Percentiles rank a stretch among this genome's conserved stretches.
Conservation (phyloP, 805 yeast species). For the Starmera quercuum region DNA sequence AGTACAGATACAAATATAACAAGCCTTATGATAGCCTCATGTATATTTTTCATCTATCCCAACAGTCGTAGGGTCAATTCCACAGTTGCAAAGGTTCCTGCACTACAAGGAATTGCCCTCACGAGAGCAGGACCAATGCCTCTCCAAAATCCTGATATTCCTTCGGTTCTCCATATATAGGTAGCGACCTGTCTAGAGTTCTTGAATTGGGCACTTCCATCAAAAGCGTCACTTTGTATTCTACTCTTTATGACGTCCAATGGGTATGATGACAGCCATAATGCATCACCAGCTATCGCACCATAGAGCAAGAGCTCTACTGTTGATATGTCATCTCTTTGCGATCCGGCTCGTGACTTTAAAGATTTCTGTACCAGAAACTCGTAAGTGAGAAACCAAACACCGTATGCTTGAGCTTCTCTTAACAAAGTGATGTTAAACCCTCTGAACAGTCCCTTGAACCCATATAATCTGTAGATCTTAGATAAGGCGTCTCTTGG, state of each 20-base stretch:
- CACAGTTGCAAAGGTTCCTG: slow-evolving; percentile 73
- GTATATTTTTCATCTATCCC: no score
- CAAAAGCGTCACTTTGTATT: slow-evolving; percentile 62
- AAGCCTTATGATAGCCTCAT: no score
- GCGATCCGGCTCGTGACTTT: slow-evolving; percentile 23
- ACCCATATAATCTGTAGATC: slow-evolving; percentile 73
- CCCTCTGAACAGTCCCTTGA: slow-evolving; percentile 78
- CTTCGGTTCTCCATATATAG: slow-evolving; percentile 25
- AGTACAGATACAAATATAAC: no score
- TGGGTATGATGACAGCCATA: slow-evolving; percentile 86
- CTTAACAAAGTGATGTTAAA: slow-evolving; percentile 72
- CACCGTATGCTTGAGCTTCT: slow-evolving; percentile 85
- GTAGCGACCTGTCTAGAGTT: slow-evolving; percentile 33
- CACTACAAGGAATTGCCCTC: slow-evolving; percentile 59
- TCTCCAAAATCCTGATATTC: slow-evolving; percentile 50
- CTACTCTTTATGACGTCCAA: slow-evolving; percentile 86
- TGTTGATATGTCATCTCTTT: slow-evolving; percentile 70
- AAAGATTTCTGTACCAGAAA: slow-evolving; percentile 57
- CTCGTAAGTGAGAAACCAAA: slow-evolving; percentile 86
- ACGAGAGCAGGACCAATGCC: slow-evolving; percentile 53
- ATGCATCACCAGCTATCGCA: slow-evolving; percentile 80
- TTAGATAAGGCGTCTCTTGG: slow-evolving; percentile 75
- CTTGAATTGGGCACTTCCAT: slow-evolving; percentile 30
- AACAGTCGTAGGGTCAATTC: slow-evolving; percentile 50
- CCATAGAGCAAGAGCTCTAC: slow-evolving; percentile 84